Conservation (phyloP, 208 protist genomes). For the Trypanosoma conorhini region DNA sequence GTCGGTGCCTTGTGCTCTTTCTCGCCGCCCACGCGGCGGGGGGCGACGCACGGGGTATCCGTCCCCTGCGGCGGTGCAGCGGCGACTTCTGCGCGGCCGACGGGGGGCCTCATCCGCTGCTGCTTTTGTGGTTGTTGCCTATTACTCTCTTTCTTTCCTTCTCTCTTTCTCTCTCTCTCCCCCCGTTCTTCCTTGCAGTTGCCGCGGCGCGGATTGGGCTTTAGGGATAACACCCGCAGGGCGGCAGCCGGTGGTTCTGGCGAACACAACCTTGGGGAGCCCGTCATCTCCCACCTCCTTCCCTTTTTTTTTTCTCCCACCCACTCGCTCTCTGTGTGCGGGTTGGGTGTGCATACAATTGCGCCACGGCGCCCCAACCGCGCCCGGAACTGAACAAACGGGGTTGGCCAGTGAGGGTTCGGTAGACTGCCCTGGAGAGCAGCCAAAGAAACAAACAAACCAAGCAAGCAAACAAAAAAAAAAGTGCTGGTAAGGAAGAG, state of each 20-base stretch:
- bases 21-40: background rate
- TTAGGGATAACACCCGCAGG: background rate
- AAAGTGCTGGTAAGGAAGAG: too few species aligned
- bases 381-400: too few species aligned
- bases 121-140: background rate
- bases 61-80: background rate
- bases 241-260: background rate
- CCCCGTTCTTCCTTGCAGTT: conserved; percentile 17
- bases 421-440: too few species aligned
- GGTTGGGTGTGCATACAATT: too few species aligned
- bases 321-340: too few species aligned
- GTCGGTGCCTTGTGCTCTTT: background rate
- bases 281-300: too few species aligned
- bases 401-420: too few species aligned
- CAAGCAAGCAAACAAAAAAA: too few species aligned
- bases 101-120: background rate
- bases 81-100: background rate
- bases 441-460: too few species aligned
- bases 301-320: too few species aligned
- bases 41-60: background rate
- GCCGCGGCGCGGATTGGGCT: background rate
- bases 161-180: conserved; percentile 33
- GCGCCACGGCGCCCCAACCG: too few species aligned
- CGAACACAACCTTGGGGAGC: background rate
- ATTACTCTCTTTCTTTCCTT: conserved; percentile 19